Conservation (phyloP, 2,329 filamentous ascomycete genomes). For the Xylariaceae sp. region DNA sequence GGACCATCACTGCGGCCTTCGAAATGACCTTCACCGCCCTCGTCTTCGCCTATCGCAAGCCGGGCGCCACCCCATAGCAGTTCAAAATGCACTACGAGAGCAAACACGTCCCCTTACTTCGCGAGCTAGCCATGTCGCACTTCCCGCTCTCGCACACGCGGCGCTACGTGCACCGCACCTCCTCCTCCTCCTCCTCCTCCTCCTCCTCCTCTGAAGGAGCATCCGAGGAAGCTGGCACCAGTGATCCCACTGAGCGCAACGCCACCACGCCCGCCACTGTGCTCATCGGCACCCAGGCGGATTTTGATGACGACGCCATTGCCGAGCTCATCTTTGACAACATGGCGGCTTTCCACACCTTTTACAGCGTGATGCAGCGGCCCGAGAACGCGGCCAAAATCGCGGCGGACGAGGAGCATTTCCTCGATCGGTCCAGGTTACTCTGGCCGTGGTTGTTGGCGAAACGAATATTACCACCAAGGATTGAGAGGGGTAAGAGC, state of each 20-base stretch:
- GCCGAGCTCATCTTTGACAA: conserved; percentile 16
- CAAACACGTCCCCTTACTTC: conserved; percentile 13
- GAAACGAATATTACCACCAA: too few species aligned
- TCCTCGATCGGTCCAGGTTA: conserved; percentile 14
- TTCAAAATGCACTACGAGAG: conserved; percentile 17
- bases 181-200: too few species aligned
- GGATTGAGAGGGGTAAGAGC: too few species aligned
- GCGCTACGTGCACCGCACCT: conserved; percentile 15
- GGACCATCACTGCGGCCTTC: neutral
- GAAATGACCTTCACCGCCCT: neutral
- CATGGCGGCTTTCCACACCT: conserved; percentile 16
- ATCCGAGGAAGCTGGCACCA: too few species aligned
- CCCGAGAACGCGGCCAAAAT: conserved; percentile 18
- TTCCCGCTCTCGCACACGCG: conserved; percentile 19
- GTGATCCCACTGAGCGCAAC: conserved; percentile 12
- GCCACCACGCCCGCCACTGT: conserved; percentile 13
- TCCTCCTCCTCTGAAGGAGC: conserved; percentile 6
- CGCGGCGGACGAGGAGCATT: conserved; percentile 15
- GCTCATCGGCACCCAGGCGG: conserved; percentile 14
- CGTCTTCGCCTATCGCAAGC: conserved; percentile 11
- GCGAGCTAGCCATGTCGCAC: conserved; percentile 10
- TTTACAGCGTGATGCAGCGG: conserved; percentile 11
- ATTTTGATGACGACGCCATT: conserved; percentile 19
- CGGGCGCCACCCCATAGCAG: conserved; percentile 14
- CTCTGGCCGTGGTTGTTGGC: too few species aligned